These are phyloP conservation scores for Fomes fomentarius DNA, from an alignment of 1,284 basidiomycete species.

Conservation along the genomic window DNA sequence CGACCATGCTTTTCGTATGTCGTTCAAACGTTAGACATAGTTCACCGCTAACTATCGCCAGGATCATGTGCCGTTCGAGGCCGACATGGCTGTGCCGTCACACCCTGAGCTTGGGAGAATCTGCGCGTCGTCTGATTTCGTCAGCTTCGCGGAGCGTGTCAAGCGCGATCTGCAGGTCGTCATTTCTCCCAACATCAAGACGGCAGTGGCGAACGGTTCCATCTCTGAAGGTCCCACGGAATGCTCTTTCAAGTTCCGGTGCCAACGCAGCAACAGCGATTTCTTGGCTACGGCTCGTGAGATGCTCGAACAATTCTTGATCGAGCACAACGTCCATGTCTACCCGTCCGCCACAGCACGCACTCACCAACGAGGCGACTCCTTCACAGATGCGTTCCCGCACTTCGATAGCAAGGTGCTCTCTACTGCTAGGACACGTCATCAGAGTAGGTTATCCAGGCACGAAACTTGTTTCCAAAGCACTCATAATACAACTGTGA, in stretches of 20 bases:
- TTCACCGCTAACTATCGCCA: slow-evolving; percentile 36
- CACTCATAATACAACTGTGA: not conserved
- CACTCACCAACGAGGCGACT: slow-evolving; percentile 84
- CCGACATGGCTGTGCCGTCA: slow-evolving; percentile 90
- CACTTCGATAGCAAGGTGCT: slow-evolving; percentile 97
- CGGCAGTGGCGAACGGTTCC: slow-evolving; percentile 38
- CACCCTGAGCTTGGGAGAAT: slow-evolving; percentile 79
- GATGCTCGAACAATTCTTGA: slow-evolving; percentile 90
- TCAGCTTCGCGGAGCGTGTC: slow-evolving; percentile 82
- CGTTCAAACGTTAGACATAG: slow-evolving; percentile 3
- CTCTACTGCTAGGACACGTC: slow-evolving; percentile 73
- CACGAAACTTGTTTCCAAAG: slow-evolving; percentile 5
- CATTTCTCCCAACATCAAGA: slow-evolving; percentile 77
- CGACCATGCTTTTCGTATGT: slow-evolving; percentile 90
- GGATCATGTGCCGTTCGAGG: slow-evolving; percentile 98
- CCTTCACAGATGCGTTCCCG: slow-evolving; percentile 93
- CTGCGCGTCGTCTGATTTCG: slow-evolving; percentile 80
- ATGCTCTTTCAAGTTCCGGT: slow-evolving; percentile 94
- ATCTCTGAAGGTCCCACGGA: slow-evolving; percentile 62
- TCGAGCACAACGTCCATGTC: slow-evolving; percentile 81
- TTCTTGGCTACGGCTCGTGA: slow-evolving; percentile 89
- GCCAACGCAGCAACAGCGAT: slow-evolving; percentile 93
- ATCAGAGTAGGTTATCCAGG: slow-evolving; percentile 42
- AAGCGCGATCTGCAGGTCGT: slow-evolving; percentile 95
- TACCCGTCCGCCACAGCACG: slow-evolving; percentile 75